Percentiles rank a stretch among this genome's conserved stretches.
Evolutionary conservation across 257 asterid species (phyloP).

Genomic region (Phtheirospermum japonicum): DNA sequence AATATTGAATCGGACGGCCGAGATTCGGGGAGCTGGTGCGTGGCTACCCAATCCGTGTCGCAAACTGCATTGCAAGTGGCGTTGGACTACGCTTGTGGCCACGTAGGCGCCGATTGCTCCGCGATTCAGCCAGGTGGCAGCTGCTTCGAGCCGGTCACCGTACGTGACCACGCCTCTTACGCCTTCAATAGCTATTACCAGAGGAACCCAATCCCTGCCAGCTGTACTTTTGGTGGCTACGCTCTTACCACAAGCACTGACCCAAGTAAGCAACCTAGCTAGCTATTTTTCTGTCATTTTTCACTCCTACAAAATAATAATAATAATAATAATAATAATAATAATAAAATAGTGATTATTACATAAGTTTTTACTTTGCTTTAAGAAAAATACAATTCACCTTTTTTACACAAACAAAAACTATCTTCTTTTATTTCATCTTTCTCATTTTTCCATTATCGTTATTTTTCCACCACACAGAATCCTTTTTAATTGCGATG

Average conservation of each 20-base stretch:
- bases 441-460: too few species aligned
- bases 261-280: constrained; percentile 50
- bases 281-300: too few species aligned
- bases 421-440: too few species aligned
- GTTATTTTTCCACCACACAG: too few species aligned
- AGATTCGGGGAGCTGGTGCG: constrained; percentile 68
- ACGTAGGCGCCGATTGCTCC: constrained; percentile 63
- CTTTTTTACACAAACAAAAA: too few species aligned
- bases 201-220: constrained; percentile 69
- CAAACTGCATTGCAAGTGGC: constrained; percentile 54
- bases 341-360: too few species aligned
- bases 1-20: constrained; percentile 22
- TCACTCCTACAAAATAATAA: too few species aligned
- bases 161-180: constrained; percentile 64
- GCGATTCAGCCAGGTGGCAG: constrained; percentile 62
- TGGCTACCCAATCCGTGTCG: constrained; percentile 59
- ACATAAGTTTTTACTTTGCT: too few species aligned
- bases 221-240: constrained; percentile 78
- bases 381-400: too few species aligned
- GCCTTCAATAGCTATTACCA: constrained; percentile 81
- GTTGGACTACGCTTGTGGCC: constrained; percentile 75
- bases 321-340: too few species aligned
- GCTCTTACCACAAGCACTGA: constrained; percentile 76
- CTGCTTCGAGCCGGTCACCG: constrained; percentile 49
- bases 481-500: too few species aligned